Conservation (phyloP, 345 rosid species). For the Rhodamnia argentea region DNA sequence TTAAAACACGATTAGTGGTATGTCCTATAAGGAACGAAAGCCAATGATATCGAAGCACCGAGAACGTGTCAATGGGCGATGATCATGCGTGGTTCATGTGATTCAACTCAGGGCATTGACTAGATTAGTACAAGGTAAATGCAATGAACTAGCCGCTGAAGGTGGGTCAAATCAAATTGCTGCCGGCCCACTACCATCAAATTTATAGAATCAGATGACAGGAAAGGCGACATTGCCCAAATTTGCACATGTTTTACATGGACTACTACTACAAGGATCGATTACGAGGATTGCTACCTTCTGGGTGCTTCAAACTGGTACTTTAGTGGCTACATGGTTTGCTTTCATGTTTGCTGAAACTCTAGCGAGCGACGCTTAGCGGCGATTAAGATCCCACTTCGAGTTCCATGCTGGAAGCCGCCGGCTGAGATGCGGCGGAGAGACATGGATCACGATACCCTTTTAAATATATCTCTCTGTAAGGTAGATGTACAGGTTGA, state of each 20-base stretch:
- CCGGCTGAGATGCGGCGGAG: not conserved
- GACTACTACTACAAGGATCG: not conserved
- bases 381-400: not conserved
- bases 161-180: not conserved
- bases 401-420: not conserved
- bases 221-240: not conserved
- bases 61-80: not conserved
- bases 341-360: not conserved
- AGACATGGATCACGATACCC: not conserved
- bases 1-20: not conserved
- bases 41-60: not conserved
- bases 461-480: not conserved
- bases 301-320: not conserved
- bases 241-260: not conserved
- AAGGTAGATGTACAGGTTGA: not conserved
- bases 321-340: not conserved
- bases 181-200: not conserved
- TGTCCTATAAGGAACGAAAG: not conserved
- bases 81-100: not conserved
- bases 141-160: not conserved
- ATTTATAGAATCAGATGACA: not conserved
- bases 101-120: not conserved
- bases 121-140: not conserved
- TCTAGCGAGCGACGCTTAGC: not conserved
- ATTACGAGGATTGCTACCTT: not conserved